phyloP scores from a whole-genome alignment of 805 yeast genomes.

The Candida sphagnicola region DNA sequence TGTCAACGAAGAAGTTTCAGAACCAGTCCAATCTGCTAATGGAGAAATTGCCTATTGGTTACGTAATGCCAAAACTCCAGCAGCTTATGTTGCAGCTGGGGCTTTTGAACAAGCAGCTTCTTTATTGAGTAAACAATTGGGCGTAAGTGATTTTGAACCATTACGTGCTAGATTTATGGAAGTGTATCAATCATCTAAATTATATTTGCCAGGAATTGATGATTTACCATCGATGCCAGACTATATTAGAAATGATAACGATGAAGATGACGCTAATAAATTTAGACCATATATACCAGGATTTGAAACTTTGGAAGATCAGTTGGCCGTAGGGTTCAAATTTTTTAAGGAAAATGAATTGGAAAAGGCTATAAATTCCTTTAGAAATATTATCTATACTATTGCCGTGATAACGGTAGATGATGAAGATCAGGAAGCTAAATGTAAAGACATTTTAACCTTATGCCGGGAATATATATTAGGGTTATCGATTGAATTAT shows the following conservation, averaged over 20 bases:
- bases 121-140: conserved; percentile 83
- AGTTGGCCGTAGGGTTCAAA: conserved; percentile 71
- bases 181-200: conserved; percentile 75
- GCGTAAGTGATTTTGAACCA: conserved; percentile 84
- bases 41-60: conserved; percentile 79
- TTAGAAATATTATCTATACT: conserved; percentile 77
- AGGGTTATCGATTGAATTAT: conserved; percentile 87
- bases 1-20: conserved; percentile 10
- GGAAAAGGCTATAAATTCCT: conserved; percentile 72
- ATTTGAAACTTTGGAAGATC: conserved; percentile 56
- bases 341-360: conserved; percentile 80
- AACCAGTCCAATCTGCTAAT: conserved; percentile 25
- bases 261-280: conserved; percentile 48
- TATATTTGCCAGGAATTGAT: conserved; percentile 68
- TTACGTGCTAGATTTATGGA: conserved; percentile 78
- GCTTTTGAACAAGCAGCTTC: conserved; percentile 95
- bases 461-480: conserved; percentile 86
- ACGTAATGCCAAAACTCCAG: conserved; percentile 84
- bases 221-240: conserved; percentile 69
- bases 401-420: conserved; percentile 68
- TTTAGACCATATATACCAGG: conserved; percentile 71
- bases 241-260: conserved; percentile 62
- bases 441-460: conserved; percentile 65
- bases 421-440: conserved; percentile 69
- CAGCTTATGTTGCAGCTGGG: conserved; percentile 93